Conservation (phyloP, 2,329 filamentous ascomycete genomes). For the Elsinoe batatas region DNA sequence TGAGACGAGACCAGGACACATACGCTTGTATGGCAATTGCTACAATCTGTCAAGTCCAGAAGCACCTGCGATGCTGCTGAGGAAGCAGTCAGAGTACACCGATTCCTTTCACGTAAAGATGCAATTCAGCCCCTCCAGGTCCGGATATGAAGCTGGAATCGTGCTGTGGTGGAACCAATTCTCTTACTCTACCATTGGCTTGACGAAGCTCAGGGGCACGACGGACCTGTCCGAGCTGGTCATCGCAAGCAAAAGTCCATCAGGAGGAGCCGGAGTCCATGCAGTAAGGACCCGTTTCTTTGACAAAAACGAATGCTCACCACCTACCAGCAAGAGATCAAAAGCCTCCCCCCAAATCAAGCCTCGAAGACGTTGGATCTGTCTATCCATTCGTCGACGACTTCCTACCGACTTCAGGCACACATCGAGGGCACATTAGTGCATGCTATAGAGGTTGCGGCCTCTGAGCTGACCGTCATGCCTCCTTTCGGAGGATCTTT, state of each 20-base stretch:
- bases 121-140: constrained; percentile 36
- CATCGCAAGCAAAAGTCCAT: neutral
- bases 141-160: constrained; percentile 42
- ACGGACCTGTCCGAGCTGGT: neutral
- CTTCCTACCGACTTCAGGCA: neutral
- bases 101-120: constrained; percentile 37
- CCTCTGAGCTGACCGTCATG: constrained; percentile 14
- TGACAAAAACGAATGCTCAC: no score
- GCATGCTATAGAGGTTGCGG: neutral
- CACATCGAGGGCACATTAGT: neutral
- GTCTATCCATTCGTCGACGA: neutral
- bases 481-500: constrained; percentile 12
- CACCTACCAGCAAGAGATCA: no score
- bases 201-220: constrained; percentile 22
- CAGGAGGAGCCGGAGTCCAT: neutral
- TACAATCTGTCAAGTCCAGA: constrained; percentile 43
- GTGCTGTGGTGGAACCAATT: constrained; percentile 47
- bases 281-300: no score
- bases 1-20: constrained; percentile 27
- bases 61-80: constrained; percentile 43
- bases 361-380: neutral
- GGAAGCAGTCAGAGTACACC: constrained; percentile 42
- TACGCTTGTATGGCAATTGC: constrained; percentile 44
- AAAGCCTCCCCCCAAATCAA: no score
- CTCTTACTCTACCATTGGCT: constrained; percentile 36